Conservation (phyloP, 75 land plant genomes). For the Picea glauca region DNA sequence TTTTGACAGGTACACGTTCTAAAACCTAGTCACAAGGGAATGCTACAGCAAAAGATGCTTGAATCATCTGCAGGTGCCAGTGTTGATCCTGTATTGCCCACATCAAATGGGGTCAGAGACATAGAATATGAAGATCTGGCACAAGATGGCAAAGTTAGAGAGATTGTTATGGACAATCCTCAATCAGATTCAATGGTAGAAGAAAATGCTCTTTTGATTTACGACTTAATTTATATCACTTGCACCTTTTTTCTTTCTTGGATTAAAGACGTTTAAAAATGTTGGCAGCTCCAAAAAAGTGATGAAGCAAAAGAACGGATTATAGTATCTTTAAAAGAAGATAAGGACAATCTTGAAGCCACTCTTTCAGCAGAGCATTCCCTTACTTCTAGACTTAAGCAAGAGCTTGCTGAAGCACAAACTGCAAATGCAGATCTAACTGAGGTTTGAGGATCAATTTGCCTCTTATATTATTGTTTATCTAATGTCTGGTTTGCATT, state of each 20-base stretch:
- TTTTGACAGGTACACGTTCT: slow-evolving; percentile 56
- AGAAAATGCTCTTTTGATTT: slow-evolving; percentile 2
- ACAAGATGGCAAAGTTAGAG: slow-evolving; percentile 62
- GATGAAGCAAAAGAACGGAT: slow-evolving; percentile 30
- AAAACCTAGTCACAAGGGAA: slow-evolving; percentile 68
- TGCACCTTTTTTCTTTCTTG: neutral
- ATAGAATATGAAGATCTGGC: slow-evolving; percentile 47
- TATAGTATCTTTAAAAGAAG: slow-evolving; percentile 38
- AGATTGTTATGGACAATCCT: slow-evolving; percentile 65
- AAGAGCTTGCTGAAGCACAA: slow-evolving; percentile 72
- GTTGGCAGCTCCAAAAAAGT: slow-evolving; percentile 27
- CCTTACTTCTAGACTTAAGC: slow-evolving; percentile 56
- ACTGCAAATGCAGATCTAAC: slow-evolving; percentile 58
- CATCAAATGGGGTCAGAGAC: slow-evolving; percentile 46
- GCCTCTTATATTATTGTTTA: neutral
- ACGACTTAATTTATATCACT: neutral
- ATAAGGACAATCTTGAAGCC: slow-evolving; percentile 68
- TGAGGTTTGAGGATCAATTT: slow-evolving; percentile 35
- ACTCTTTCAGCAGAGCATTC: slow-evolving; percentile 57
- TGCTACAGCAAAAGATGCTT: slow-evolving; percentile 41
- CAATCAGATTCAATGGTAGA: slow-evolving; percentile 41
- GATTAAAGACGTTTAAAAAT: neutral
- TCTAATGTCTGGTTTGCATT: neutral
- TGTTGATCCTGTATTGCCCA: slow-evolving; percentile 43
- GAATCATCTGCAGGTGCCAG: slow-evolving; percentile 51